phyloP scores from a whole-genome alignment of 2,329 filamentous ascomycete genomes.

The Hortaea sp. region DNA sequence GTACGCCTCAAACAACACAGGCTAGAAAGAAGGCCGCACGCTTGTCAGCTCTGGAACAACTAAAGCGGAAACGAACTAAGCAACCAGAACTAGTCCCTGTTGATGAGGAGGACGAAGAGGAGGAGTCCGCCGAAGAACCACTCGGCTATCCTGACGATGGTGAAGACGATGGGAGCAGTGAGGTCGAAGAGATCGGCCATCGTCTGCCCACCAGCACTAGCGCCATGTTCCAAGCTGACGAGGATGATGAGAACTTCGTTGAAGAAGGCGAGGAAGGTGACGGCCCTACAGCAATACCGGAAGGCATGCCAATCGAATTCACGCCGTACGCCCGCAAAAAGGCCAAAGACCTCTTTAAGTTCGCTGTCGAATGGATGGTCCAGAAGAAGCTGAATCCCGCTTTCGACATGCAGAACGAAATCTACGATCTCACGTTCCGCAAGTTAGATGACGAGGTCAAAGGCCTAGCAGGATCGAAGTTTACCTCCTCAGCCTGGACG shows the following conservation, averaged over 20 bases:
- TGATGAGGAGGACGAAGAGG: constrained; percentile 17
- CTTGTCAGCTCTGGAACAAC: constrained; percentile 33
- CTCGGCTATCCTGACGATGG: constrained; percentile 10
- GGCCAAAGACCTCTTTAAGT: constrained; percentile 61
- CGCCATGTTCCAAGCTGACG: constrained; percentile 39
- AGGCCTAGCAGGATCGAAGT: constrained; percentile 59
- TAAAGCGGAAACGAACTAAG: constrained; percentile 33
- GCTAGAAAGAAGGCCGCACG: constrained; percentile 26
- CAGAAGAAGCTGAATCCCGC: constrained; percentile 67
- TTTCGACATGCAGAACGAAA: constrained; percentile 51
- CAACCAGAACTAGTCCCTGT: constrained; percentile 13
- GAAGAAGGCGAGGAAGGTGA: constrained; percentile 45
- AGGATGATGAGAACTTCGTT: constrained; percentile 56
- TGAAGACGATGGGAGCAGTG: constrained; percentile 28
- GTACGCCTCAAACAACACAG: constrained; percentile 17
- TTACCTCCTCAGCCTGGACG: constrained; percentile 62
- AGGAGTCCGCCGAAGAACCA: constrained; percentile 11
- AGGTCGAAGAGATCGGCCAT: constrained; percentile 42
- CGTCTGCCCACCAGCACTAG: constrained; percentile 23
- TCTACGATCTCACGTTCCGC: constrained; percentile 59
- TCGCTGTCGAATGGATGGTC: constrained; percentile 70
- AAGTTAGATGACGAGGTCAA: constrained; percentile 63
- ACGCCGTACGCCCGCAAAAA: constrained; percentile 57
- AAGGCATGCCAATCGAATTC: constrained; percentile 57
- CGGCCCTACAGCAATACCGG: constrained; percentile 45